These are phyloP conservation scores for Pinus taeda DNA, from an alignment of 75 land plant species.

Conservation along the genomic window DNA sequence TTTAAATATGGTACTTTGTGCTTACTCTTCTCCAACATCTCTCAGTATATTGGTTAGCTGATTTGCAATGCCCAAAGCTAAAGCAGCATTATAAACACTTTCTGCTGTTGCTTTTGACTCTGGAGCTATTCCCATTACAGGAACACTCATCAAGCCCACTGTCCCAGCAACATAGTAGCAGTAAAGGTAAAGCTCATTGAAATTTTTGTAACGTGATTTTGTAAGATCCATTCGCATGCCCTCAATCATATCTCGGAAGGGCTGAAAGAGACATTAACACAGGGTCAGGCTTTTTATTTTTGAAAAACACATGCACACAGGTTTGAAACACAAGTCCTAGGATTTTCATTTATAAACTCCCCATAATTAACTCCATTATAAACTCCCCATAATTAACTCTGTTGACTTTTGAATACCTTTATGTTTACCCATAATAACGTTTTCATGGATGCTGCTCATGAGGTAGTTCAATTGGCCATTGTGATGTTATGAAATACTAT, in stretches of 20 bases:
- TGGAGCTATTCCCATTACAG: constrained; percentile 71
- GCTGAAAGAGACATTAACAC: constrained; percentile 25
- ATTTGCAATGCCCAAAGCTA: constrained; percentile 72
- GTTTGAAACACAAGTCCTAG: too few relatives aligned
- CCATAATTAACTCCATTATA: too few relatives aligned
- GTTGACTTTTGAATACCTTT: too few relatives aligned
- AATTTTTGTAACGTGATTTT: constrained; percentile 63
- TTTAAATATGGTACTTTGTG: background rate
- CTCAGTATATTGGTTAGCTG: constrained; percentile 77
- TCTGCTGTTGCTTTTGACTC: constrained; percentile 49
- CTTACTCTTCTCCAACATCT: constrained; percentile 84
- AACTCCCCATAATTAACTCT: too few relatives aligned
- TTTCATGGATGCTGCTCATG: too few relatives aligned
- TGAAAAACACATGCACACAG: too few relatives aligned
- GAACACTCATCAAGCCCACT: constrained; percentile 77
- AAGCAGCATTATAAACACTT: constrained; percentile 65
- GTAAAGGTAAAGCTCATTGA: constrained; percentile 74
- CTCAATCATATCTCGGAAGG: constrained; percentile 77
- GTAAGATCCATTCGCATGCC: constrained; percentile 72
- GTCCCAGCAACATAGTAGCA: constrained; percentile 84
- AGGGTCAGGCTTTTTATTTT: too few relatives aligned
- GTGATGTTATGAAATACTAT: too few relatives aligned
- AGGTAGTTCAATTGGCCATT: too few relatives aligned
- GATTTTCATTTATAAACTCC: too few relatives aligned
- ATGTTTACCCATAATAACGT: too few relatives aligned